Conservation (phyloP, 768 basidiomycete species). For the Amanita pallidorosea region DNA sequence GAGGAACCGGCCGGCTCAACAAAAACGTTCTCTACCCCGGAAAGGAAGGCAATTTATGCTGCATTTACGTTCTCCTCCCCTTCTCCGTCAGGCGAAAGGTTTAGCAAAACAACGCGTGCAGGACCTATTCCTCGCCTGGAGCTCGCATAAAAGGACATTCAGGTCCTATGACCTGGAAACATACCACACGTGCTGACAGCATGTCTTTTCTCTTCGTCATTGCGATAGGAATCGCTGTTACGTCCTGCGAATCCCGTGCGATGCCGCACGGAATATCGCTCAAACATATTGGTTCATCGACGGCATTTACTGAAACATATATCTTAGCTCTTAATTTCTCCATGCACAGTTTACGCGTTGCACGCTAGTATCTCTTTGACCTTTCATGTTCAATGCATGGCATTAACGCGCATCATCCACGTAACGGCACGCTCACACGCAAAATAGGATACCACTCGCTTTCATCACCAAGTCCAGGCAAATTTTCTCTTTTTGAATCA, state of each 20-base stretch:
- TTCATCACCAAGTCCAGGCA: background rate
- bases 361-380: background rate
- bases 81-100: conserved; percentile 47
- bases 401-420: conserved; percentile 3
- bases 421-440: background rate
- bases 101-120: conserved; percentile 30
- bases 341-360: conserved; percentile 4
- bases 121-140: conserved; percentile 18
- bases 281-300: background rate
- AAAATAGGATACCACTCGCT: background rate
- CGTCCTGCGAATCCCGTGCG: conserved; percentile 1
- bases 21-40: conserved; percentile 55
- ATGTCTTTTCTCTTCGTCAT: conserved; percentile 3
- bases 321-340: conserved; percentile 5
- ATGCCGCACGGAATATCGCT: background rate
- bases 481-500: background rate
- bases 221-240: background rate
- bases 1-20: conserved; percentile 19
- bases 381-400: background rate
- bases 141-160: conserved; percentile 6
- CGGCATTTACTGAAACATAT: conserved; percentile 1
- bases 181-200: conserved; percentile 5
- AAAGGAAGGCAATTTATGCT: conserved; percentile 61
- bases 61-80: conserved; percentile 76
- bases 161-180: conserved; percentile 4